phyloP scores from a whole-genome alignment of 345 rosid species.

The Lepidium aucheri region DNA sequence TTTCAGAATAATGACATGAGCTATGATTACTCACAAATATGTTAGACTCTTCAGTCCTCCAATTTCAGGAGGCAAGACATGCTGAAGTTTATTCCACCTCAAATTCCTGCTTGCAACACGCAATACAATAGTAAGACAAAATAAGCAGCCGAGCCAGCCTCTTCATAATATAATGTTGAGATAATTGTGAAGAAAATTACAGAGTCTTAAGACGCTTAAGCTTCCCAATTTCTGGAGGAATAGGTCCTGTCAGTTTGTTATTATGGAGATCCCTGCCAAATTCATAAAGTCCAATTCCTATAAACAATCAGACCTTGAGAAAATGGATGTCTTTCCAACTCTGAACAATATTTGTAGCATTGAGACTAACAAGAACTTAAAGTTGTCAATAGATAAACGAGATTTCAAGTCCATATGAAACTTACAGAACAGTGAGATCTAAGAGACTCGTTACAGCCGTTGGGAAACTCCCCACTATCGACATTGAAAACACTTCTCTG shows the following conservation, averaged over 20 bases:
- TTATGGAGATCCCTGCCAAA: slow-evolving; percentile 67
- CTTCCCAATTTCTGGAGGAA: slow-evolving; percentile 72
- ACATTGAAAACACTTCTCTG: slow-evolving; percentile 66
- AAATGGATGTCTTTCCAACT: background rate
- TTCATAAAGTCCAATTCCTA: background rate
- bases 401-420: background rate
- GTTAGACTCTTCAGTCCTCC: slow-evolving; percentile 68
- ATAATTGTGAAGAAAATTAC: slow-evolving; percentile 25
- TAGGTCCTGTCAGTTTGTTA: slow-evolving; percentile 84
- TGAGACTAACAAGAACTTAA: background rate
- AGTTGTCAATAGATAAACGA: background rate
- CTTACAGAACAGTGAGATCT: slow-evolving; percentile 70
- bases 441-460: slow-evolving; percentile 62
- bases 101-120: slow-evolving; percentile 39
- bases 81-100: slow-evolving; percentile 81
- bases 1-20: background rate
- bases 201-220: slow-evolving; percentile 69
- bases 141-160: background rate
- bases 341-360: background rate
- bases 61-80: slow-evolving; percentile 64
- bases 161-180: background rate
- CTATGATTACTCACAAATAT: slow-evolving; percentile 43
- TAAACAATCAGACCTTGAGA: background rate
- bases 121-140: background rate
- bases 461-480: slow-evolving; percentile 69